These are phyloP conservation scores for Basidiobolus meristosporus DNA, from an alignment of 371 early-diverging fungal species.

Conservation along the genomic window DNA sequence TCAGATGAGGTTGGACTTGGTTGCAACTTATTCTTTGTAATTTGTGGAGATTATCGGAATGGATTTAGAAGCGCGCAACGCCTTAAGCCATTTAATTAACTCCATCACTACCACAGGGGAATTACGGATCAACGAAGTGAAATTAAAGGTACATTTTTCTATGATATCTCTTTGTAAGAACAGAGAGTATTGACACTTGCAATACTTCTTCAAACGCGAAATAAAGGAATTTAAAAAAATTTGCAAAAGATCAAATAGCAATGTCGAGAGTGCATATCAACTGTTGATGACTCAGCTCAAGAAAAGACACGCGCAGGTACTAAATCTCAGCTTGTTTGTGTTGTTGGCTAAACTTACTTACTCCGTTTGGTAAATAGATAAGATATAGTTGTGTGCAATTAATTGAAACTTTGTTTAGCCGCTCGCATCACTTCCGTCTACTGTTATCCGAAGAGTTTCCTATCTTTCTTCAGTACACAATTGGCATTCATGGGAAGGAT, in stretches of 20 bases:
- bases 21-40: too few relatives aligned
- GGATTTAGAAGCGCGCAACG: too few relatives aligned
- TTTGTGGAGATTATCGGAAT: too few relatives aligned
- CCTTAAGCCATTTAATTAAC: too few relatives aligned
- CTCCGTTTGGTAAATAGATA: background rate
- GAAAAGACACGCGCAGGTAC: slow-evolving; percentile 43
- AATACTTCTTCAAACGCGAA: too few relatives aligned
- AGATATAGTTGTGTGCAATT: slow-evolving; percentile 2
- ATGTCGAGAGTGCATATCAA: slow-evolving; percentile 19
- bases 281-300: slow-evolving; percentile 22
- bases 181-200: too few relatives aligned
- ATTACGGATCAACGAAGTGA: too few relatives aligned
- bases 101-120: too few relatives aligned
- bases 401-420: slow-evolving; percentile 33
- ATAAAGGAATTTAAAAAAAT: slow-evolving; percentile 18
- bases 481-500: slow-evolving; percentile 27
- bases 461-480: slow-evolving; percentile 21
- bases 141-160: too few relatives aligned
- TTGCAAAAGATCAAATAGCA: slow-evolving; percentile 23
- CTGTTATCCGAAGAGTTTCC: slow-evolving; percentile 28
- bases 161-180: too few relatives aligned
- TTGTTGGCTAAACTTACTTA: background rate
- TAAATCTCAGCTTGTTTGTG: background rate
- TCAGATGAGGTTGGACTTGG: too few relatives aligned
- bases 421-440: slow-evolving; percentile 41